phyloP scores from a whole-genome alignment of 2,329 filamentous ascomycete species.

The Monilinia aucupariae region DNA sequence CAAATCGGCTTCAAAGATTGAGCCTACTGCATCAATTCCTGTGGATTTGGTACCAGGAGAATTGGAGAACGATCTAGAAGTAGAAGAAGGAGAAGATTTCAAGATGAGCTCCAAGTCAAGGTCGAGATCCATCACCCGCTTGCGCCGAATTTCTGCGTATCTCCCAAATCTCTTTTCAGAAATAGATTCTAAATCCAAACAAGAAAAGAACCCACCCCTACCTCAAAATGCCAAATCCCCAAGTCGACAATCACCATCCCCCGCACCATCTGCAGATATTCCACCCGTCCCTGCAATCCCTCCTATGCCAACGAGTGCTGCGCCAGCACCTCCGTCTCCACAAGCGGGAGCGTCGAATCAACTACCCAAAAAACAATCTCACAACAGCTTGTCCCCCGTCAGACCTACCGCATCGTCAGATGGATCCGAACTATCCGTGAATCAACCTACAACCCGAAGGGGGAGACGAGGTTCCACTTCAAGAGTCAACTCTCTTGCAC shows the following conservation, averaged over 20 bases:
- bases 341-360: background rate
- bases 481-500: constrained; percentile 12
- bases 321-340: background rate
- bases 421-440: background rate
- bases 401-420: constrained; percentile 1
- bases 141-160: constrained; percentile 14
- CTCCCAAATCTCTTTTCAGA: constrained; percentile 12
- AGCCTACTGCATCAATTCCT: background rate
- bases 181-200: constrained; percentile 12
- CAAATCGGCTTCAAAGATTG: background rate
- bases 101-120: constrained; percentile 17
- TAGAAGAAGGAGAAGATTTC: background rate
- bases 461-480: constrained; percentile 13
- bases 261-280: background rate
- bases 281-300: constrained; percentile 5
- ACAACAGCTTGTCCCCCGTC: background rate
- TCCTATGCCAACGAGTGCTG: background rate
- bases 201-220: constrained; percentile 12
- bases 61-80: background rate
- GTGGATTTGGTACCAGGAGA: background rate
- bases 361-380: constrained; percentile 11
- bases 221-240: background rate
- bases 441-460: constrained; percentile 3
- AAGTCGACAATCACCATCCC: background rate
- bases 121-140: constrained; percentile 15